phyloP scores from a whole-genome alignment of 1,284 basidiomycete genomes.

The Boletellus dicymbophilus region DNA sequence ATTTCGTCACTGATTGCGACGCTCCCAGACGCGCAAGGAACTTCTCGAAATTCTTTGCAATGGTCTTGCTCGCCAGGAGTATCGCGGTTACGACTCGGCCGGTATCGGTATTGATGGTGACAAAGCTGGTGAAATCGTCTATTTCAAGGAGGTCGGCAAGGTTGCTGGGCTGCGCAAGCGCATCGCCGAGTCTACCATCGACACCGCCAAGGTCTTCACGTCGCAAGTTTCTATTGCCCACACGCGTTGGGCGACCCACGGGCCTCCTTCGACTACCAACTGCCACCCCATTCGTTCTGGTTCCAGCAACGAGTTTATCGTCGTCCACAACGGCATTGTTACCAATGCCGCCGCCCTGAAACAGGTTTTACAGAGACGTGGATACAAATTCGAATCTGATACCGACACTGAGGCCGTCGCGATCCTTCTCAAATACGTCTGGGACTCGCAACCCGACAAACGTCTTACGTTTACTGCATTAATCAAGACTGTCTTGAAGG shows the following conservation, averaged over 20 bases:
- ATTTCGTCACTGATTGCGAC: constrained; percentile 15
- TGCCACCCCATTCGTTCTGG: constrained; percentile 97
- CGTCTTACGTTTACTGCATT: constrained; percentile 89
- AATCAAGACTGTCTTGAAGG: constrained; percentile 96
- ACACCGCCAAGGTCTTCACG: constrained; percentile 83
- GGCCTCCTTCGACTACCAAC: constrained; percentile 85
- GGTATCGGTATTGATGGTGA: constrained; percentile 97
- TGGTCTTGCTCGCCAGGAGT: constrained; percentile 95
- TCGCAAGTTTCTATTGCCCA: constrained; percentile 98
- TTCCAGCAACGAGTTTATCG: constrained; percentile 79
- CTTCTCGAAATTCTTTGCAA: constrained; percentile 92
- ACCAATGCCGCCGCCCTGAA: constrained; percentile 93
- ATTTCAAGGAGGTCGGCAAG: constrained; percentile 99
- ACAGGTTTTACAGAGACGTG: constrained; percentile 94
- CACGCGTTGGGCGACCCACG: constrained; percentile 99
- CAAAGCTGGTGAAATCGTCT: constrained; percentile 73
- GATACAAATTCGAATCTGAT: constrained; percentile 93
- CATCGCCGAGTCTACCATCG: constrained; percentile 77
- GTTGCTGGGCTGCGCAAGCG: constrained; percentile 93
- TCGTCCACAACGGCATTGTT: constrained; percentile 99
- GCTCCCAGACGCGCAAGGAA: constrained; percentile 81
- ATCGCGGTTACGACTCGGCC: constrained; percentile 98
- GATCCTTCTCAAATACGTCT: constrained; percentile 96
- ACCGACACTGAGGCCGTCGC: constrained; percentile 99
- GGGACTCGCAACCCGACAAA: constrained; percentile 91